Evolutionary conservation across 176 grass and related monocot genomes (phyloP).

Genomic region (Lolium rigidum): DNA sequence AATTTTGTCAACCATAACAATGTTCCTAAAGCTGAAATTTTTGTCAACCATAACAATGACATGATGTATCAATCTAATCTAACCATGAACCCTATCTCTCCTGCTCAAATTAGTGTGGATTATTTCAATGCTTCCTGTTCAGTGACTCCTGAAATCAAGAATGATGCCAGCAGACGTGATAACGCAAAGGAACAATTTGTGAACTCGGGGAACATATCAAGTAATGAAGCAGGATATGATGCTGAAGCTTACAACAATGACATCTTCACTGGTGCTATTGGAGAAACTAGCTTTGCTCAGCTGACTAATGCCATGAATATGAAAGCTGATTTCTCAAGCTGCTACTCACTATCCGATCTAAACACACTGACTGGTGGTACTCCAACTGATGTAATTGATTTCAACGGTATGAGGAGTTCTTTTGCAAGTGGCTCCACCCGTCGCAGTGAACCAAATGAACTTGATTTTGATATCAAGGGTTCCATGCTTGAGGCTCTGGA

Average conservation of each 20-base stretch:
- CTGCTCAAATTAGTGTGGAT: constrained; percentile 56
- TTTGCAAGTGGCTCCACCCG: constrained; percentile 65
- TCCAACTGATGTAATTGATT: constrained; percentile 60
- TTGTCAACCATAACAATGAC: constrained; percentile 44
- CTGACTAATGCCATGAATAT: constrained; percentile 62
- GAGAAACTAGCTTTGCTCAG: constrained; percentile 62
- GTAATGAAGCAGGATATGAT: constrained; percentile 56
- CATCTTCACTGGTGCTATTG: constrained; percentile 58
- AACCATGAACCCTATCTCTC: constrained; percentile 46
- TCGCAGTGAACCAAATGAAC: constrained; percentile 56
- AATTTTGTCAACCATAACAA: constrained; percentile 46
- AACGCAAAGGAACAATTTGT: constrained; percentile 45
- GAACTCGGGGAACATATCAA: constrained; percentile 40
- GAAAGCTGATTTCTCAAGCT: constrained; percentile 66
- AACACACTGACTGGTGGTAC: constrained; percentile 59
- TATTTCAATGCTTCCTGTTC: constrained; percentile 55
- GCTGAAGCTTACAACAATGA: constrained; percentile 59
- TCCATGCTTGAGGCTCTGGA: constrained; percentile 80
- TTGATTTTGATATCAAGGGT: constrained; percentile 86
- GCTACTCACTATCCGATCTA: constrained; percentile 58
- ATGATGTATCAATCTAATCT: constrained; percentile 54
- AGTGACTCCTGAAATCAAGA: constrained; percentile 57
- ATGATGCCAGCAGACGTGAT: constrained; percentile 44
- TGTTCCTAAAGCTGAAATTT: constrained; percentile 32
- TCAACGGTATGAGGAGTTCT: constrained; percentile 46